A percentile compares a stretch with the other conserved stretches of the same genome.
Evolutionary conservation across 129 eudicot species (phyloP).

Genomic region (Centella asiatica): DNA sequence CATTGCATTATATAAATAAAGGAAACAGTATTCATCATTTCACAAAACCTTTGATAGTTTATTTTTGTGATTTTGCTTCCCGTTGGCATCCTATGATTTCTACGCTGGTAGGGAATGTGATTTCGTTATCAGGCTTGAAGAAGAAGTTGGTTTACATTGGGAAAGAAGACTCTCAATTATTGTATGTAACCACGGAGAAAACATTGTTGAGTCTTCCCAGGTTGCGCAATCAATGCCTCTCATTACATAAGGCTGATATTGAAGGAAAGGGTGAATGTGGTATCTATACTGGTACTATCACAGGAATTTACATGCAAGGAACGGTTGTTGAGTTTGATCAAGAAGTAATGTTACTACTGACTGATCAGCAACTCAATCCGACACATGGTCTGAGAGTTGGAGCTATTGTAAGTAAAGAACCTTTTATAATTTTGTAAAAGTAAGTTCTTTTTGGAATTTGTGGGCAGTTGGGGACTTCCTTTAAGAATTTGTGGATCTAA

Average conservation of each 20-base stretch:
- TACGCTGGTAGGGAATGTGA: constrained; percentile 38
- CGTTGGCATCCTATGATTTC: constrained; percentile 64
- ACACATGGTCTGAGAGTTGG: constrained; percentile 84
- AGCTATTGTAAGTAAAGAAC: constrained; percentile 54
- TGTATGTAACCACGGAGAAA: constrained; percentile 56
- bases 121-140: constrained; percentile 49
- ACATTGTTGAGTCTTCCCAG: constrained; percentile 29
- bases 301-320: constrained; percentile 70
- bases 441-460: neutral
- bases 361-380: constrained; percentile 47
- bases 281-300: constrained; percentile 55
- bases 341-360: constrained; percentile 50
- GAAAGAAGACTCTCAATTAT: constrained; percentile 51
- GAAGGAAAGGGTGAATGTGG: constrained; percentile 45
- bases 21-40: constrained; percentile 28
- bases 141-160: constrained; percentile 71
- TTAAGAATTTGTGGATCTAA: neutral
- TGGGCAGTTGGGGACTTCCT: neutral
- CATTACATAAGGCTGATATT: neutral
- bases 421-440: constrained; percentile 5
- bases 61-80: constrained; percentile 52
- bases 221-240: constrained; percentile 4
- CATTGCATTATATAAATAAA: constrained; percentile 10
- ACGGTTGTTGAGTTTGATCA: constrained; percentile 76
- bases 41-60: constrained; percentile 28